phyloP scores from a whole-genome alignment of 768 basidiomycete genomes.

The Boletus edulis region DNA sequence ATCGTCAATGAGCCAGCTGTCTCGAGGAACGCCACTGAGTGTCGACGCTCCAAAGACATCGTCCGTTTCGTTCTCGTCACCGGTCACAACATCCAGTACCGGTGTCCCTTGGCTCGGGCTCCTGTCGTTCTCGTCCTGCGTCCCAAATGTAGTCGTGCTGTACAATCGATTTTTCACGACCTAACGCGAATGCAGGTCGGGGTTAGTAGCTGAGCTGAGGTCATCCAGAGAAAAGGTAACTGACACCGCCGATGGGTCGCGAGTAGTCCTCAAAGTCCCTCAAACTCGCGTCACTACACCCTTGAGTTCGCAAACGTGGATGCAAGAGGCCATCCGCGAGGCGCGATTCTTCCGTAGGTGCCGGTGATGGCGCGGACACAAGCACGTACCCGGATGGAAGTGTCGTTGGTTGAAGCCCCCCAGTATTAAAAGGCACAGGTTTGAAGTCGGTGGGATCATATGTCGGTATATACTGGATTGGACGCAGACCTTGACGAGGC shows the following conservation, averaged over 20 bases:
- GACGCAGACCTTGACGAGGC: neutral
- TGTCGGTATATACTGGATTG: neutral
- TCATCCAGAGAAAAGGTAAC: neutral
- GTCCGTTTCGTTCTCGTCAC: neutral
- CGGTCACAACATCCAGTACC: neutral
- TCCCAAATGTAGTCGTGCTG: conserved; percentile 35
- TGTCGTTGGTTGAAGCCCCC: neutral
- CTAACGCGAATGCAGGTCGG: conserved; percentile 5
- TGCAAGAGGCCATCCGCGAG: conserved; percentile 30
- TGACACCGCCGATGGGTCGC: conserved; percentile 31
- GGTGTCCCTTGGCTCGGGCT: conserved; percentile 4
- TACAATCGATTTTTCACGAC: conserved; percentile 29
- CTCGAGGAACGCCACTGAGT: neutral
- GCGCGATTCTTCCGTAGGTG: conserved; percentile 25
- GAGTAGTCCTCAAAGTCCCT: conserved; percentile 35
- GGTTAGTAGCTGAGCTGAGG: neutral
- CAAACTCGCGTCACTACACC: conserved; percentile 25
- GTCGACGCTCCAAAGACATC: conserved; percentile 14
- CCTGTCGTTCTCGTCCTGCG: conserved; percentile 21
- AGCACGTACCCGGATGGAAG: conserved; percentile 4
- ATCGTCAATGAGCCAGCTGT: conserved; percentile 12
- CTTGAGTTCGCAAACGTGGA: conserved; percentile 24
- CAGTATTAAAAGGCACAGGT: neutral
- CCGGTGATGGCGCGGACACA: conserved; percentile 20
- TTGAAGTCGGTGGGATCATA: neutral